Evolutionary conservation across 257 asterid species (phyloP), one percentile per base, ranked within the genome.

Genomic region (Linderniella brevidens): DNA sequence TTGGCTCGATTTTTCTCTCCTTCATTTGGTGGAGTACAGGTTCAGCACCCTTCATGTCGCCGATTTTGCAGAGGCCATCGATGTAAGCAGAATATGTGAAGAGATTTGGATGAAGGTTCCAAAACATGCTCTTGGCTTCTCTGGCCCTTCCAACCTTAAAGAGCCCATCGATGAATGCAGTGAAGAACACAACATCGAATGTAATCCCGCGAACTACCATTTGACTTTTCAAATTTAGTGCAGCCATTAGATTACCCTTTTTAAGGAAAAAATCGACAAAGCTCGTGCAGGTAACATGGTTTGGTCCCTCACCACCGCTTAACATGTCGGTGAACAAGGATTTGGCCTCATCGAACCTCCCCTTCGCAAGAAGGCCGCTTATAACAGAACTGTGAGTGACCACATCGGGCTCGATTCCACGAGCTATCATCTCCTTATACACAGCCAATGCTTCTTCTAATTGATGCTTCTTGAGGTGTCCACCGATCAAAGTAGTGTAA

Each of bases 181-280:
- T 78, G 18, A 78, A 68, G 17, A 68, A 60, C 41, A 84, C 95
- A 57, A 70, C 78, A 65, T 88, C 94, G 49, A 74, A 84, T 36
- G 59, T 18, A 60, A 84, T 65, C 42, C 95, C 98, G 37, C 76
- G 76, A 59, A 78, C 83, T 58, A 88, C 80, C 92, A 84, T 76
- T 69, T 78, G 95, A 59, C 86, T 59, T 61, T 52, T 82, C 70
- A 84, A 58, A 71, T 64, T 72, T 62, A 59, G 59, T 51, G 95
- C 98, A 55, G 71, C 69, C 67, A 61, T 62, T 35, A 36, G 65
- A 55, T 69, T 56, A 56, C 71, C 67, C 37, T 58, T 57, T 64
- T 78, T 78, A 42, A 78, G 66, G 43, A 72, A 59, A 64, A 58
- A 68, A 64, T 84, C 80, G 35, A 84, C 54, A 25, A 88, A 67